Evolutionary conservation across 805 yeast species (phyloP).

Genomic region (Candida ficus): DNA sequence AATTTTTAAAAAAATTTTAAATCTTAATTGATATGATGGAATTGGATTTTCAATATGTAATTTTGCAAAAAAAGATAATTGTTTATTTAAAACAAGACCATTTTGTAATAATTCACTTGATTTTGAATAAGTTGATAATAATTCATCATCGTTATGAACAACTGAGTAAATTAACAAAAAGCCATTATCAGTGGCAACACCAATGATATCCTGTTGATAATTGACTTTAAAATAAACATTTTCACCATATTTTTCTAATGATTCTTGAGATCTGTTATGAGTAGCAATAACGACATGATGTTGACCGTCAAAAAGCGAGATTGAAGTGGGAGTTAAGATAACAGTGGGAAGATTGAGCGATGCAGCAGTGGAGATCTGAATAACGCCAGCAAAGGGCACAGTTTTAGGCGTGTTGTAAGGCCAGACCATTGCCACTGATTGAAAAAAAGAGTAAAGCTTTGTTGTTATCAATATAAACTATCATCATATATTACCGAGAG

Average conservation of each 20-base stretch:
- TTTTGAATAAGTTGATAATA: slow-evolving; percentile 17
- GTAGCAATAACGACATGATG: slow-evolving; percentile 30
- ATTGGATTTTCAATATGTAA: slow-evolving; percentile 20
- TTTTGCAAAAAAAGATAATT: slow-evolving; percentile 14
- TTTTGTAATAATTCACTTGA: slow-evolving; percentile 20
- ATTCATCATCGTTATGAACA: slow-evolving; percentile 17
- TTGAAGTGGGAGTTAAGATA: slow-evolving; percentile 28
- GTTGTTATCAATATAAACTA: no score
- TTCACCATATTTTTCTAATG: slow-evolving; percentile 34
- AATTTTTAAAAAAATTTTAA: slow-evolving; percentile 25
- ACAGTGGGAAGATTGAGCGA: slow-evolving; percentile 3
- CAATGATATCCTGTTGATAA: slow-evolving; percentile 23
- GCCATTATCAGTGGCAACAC: slow-evolving; percentile 31
- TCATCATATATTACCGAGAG: no score
- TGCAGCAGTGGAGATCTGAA: no score
- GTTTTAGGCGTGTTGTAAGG: slow-evolving; percentile 5
- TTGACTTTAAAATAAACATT: slow-evolving; percentile 27
- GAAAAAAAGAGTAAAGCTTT: no score
- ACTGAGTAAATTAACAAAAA: slow-evolving; percentile 35
- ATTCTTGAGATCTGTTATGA: slow-evolving; percentile 30
- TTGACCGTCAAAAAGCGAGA: slow-evolving; percentile 29
- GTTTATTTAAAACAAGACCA: slow-evolving; percentile 18
- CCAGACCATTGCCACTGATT: slow-evolving; percentile 5
- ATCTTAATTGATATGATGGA: slow-evolving; percentile 19
- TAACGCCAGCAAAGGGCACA: slow-evolving; percentile 1